Conservation (phyloP, 192 early-diverging fungal genomes). For the Irineochytrium annulatum region DNA sequence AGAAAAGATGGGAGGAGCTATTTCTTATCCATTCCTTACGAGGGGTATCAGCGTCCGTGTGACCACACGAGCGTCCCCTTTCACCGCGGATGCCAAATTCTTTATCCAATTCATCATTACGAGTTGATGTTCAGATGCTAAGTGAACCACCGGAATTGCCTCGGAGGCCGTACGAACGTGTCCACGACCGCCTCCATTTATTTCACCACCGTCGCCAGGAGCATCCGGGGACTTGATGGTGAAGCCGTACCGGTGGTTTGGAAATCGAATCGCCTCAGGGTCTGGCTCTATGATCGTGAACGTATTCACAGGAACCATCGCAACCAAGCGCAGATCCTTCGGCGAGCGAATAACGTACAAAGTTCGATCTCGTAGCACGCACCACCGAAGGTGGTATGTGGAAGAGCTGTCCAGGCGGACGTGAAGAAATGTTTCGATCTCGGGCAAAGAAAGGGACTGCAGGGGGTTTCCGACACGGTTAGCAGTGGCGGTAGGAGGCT, state of each 20-base stretch:
- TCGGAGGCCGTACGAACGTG: not conserved
- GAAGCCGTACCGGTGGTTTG: not conserved
- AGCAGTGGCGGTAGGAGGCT: not conserved
- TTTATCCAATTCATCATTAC: not conserved
- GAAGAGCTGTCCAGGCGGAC: not conserved
- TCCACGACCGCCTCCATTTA: not conserved
- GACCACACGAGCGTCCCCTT: not conserved
- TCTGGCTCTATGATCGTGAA: not conserved
- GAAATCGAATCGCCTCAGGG: not conserved
- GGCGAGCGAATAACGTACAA: not conserved
- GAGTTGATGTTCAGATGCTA: constrained; percentile 1
- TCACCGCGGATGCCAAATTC: not conserved
- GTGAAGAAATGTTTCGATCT: constrained; percentile 1
- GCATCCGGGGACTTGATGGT: not conserved
- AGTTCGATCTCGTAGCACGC: not conserved
- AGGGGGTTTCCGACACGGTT: not conserved
- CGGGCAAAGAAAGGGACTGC: not conserved
- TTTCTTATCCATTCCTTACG: too few species aligned
- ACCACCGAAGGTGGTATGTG: not conserved
- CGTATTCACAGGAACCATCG: not conserved
- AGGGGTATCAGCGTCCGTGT: not conserved
- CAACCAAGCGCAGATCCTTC: not conserved
- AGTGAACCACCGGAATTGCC: not conserved
- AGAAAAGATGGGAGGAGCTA: too few species aligned
- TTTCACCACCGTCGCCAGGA: not conserved